A percentile compares a stretch with the other conserved stretches of the same genome.
These are phyloP conservation scores for Pleurotus platypus DNA, from an alignment of 768 basidiomycete genomes.

Conservation along the genomic window DNA sequence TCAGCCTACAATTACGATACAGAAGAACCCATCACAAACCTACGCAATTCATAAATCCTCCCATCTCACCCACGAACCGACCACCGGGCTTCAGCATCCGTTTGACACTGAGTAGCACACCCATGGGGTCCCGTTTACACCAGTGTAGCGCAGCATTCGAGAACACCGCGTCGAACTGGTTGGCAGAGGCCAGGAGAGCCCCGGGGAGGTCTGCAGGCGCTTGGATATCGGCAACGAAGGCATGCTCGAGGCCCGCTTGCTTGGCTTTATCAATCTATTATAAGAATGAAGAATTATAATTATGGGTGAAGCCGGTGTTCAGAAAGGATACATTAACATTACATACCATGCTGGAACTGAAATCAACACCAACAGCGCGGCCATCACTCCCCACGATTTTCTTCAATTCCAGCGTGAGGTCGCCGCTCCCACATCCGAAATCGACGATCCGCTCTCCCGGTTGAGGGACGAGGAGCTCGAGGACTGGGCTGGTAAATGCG, in stretches of 20 bases:
- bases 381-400: slow-evolving; percentile 49
- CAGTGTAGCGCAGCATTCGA: slow-evolving; percentile 81
- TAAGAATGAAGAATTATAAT: too few relatives aligned
- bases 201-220: slow-evolving; percentile 26
- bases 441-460: slow-evolving; percentile 73
- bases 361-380: slow-evolving; percentile 65
- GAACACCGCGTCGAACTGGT: slow-evolving; percentile 71
- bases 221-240: slow-evolving; percentile 56
- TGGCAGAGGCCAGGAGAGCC: slow-evolving; percentile 15
- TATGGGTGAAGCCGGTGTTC: neutral
- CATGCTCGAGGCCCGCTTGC: slow-evolving; percentile 39
- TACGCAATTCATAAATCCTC: slow-evolving; percentile 69
- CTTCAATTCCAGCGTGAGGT: slow-evolving; percentile 61
- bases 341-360: slow-evolving; percentile 66
- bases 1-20: neutral
- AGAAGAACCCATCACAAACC: slow-evolving; percentile 33
- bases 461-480: slow-evolving; percentile 56
- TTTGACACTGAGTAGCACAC: slow-evolving; percentile 60
- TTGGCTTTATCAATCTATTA: slow-evolving; percentile 47
- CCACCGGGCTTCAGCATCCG: slow-evolving; percentile 66
- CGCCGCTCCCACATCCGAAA: slow-evolving; percentile 82
- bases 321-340: slow-evolving; percentile 13
- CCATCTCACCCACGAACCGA: slow-evolving; percentile 73
- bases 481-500: slow-evolving; percentile 48
- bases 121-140: slow-evolving; percentile 73